These are phyloP conservation scores for Claviceps sp. DNA, from an alignment of 2,329 filamentous ascomycete species.

Conservation along the genomic window DNA sequence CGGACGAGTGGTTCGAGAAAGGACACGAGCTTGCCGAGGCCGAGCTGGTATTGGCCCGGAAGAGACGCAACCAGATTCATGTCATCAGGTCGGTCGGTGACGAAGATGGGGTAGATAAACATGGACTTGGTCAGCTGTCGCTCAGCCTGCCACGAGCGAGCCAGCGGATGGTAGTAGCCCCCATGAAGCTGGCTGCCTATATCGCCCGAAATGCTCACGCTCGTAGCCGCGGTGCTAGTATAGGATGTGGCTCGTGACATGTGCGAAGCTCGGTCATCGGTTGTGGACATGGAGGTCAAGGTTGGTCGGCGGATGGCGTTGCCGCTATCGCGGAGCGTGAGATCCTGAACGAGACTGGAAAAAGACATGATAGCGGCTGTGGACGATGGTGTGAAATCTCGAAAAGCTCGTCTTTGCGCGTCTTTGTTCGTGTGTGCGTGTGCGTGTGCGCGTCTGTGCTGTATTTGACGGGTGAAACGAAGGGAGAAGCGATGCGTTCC, in stretches of 20 bases:
- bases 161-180: slow-evolving; percentile 69
- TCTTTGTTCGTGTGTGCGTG: neutral
- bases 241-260: slow-evolving; percentile 53
- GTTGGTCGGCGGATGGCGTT: slow-evolving; percentile 32
- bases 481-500: neutral
- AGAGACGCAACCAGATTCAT: slow-evolving; percentile 82
- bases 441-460: neutral
- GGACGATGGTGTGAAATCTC: no score
- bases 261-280: slow-evolving; percentile 47
- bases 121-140: slow-evolving; percentile 88
- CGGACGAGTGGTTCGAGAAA: slow-evolving; percentile 77
- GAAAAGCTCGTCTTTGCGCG: neutral
- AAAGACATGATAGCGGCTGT: slow-evolving; percentile 41
- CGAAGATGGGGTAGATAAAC: slow-evolving; percentile 95
- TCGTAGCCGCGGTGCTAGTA: slow-evolving; percentile 52
- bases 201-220: slow-evolving; percentile 57
- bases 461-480: neutral
- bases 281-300: slow-evolving; percentile 36
- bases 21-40: slow-evolving; percentile 71
- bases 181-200: slow-evolving; percentile 76
- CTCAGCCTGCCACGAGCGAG: slow-evolving; percentile 71
- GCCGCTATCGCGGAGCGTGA: slow-evolving; percentile 43
- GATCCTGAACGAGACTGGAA: slow-evolving; percentile 53
- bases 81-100: slow-evolving; percentile 89
- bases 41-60: slow-evolving; percentile 78